Percentiles rank a stretch among this genome's conserved stretches.
phyloP scores from a whole-genome alignment of 345 rosid species.

The Pugionium dolabratum region DNA sequence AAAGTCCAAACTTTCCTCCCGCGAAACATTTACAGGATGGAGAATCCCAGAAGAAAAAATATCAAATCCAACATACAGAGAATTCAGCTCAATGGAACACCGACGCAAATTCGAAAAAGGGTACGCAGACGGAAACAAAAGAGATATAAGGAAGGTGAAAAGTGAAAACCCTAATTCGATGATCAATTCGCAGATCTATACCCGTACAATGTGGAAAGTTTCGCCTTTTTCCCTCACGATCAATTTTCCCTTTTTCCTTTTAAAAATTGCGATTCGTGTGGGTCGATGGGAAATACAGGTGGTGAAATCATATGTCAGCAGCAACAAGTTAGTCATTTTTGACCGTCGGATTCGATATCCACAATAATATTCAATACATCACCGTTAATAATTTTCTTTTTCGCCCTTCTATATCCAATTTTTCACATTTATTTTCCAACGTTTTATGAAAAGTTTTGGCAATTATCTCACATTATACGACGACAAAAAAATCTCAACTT shows the following conservation, averaged over 20 bases:
- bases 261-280: constrained; percentile 13
- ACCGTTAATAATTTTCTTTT: too few species aligned
- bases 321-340: not conserved
- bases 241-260: not conserved
- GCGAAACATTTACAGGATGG: constrained; percentile 11
- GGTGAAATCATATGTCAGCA: not conserved
- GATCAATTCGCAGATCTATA: constrained; percentile 35
- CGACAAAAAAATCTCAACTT: too few species aligned
- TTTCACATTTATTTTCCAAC: not conserved
- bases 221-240: constrained; percentile 2
- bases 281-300: constrained; percentile 9
- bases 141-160: constrained; percentile 15
- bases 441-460: not conserved
- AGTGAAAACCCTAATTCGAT: constrained; percentile 31
- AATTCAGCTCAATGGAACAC: constrained; percentile 22
- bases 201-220: constrained; percentile 28
- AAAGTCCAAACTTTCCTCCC: not conserved
- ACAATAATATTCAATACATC: too few species aligned
- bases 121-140: not conserved
- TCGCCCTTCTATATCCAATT: too few species aligned
- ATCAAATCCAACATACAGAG: not conserved
- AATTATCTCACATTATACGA: too few species aligned
- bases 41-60: constrained; percentile 17
- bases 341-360: constrained; percentile 18
- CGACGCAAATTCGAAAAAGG: not conserved